phyloP scores from a whole-genome alignment of 768 basidiomycete species.

The Boletus rubropictus region DNA sequence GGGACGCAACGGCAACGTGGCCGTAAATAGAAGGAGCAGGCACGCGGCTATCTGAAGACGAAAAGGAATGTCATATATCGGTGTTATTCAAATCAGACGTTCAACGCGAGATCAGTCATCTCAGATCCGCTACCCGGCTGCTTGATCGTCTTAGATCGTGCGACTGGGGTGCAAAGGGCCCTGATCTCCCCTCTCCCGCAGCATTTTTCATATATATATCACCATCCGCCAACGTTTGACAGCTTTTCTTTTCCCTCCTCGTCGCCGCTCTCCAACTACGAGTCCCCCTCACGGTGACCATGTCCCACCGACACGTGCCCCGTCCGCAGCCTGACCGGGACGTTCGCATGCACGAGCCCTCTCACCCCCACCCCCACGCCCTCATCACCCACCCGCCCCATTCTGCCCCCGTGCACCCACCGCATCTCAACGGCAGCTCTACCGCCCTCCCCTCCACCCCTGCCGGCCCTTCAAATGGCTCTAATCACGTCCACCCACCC shows the following conservation, averaged over 20 bases:
- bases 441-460: conserved; percentile 42
- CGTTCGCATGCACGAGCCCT: conserved; percentile 57
- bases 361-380: conserved; percentile 38
- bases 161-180: conserved; percentile 42
- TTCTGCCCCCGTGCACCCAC: conserved; percentile 29
- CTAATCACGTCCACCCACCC: conserved; percentile 34
- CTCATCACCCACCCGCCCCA: conserved; percentile 40
- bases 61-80: conserved; percentile 29
- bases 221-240: conserved; percentile 37
- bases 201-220: conserved; percentile 54
- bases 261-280: conserved; percentile 32
- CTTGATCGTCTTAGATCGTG: conserved; percentile 64
- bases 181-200: conserved; percentile 40
- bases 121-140: conserved; percentile 30
- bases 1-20: conserved; percentile 43
- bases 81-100: conserved; percentile 35
- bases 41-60: conserved; percentile 52
- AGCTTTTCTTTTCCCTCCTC: conserved; percentile 46
- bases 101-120: conserved; percentile 41
- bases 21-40: conserved; percentile 39
- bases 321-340: conserved; percentile 55
- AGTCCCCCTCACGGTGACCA: conserved; percentile 30
- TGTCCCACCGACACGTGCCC: conserved; percentile 58
- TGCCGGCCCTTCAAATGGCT: conserved; percentile 38
- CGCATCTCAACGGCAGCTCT: conserved; percentile 50